These are phyloP conservation scores for Periconia sp. DNA, from an alignment of 2,329 filamentous ascomycete genomes.

Conservation along the genomic window DNA sequence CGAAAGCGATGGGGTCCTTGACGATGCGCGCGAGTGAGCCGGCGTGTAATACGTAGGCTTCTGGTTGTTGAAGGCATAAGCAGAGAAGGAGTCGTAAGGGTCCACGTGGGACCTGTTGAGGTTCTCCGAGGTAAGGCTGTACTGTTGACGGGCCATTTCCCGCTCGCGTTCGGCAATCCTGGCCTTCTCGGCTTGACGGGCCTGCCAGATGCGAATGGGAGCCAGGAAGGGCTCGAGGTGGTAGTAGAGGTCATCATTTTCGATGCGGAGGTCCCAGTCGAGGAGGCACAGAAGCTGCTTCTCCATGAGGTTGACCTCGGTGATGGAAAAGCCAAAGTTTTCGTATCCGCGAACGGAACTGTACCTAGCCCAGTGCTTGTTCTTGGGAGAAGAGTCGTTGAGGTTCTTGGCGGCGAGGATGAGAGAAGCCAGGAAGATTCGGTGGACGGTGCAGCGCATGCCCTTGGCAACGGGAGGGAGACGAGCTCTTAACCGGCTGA, in stretches of 20 bases:
- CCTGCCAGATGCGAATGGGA: slow-evolving; percentile 69
- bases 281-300: slow-evolving; percentile 94
- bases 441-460: slow-evolving; percentile 92
- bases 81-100: slow-evolving; percentile 41
- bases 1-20: slow-evolving; percentile 53
- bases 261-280: slow-evolving; percentile 90
- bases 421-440: slow-evolving; percentile 89
- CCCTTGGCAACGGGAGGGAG: slow-evolving; percentile 95
- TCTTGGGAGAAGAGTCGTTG: slow-evolving; percentile 98
- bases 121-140: slow-evolving; percentile 45
- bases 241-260: slow-evolving; percentile 79
- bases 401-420: slow-evolving; percentile 93
- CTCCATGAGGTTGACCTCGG: slow-evolving; percentile 99
- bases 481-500: slow-evolving; percentile 77
- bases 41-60: slow-evolving; percentile 29
- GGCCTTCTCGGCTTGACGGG: slow-evolving; percentile 58
- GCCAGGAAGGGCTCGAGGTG: slow-evolving; percentile 87
- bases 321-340: slow-evolving; percentile 86
- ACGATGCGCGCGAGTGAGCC: slow-evolving; percentile 39
- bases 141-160: slow-evolving; percentile 42
- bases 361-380: slow-evolving; percentile 99
- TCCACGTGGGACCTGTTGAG: slow-evolving; percentile 33
- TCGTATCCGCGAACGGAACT: slow-evolving; percentile 72
- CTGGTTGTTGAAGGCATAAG: slow-evolving; percentile 34
- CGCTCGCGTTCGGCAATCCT: slow-evolving; percentile 48